These are phyloP conservation scores for Fusarium anthophilum DNA, from an alignment of 2,329 filamentous ascomycete species.

Conservation along the genomic window DNA sequence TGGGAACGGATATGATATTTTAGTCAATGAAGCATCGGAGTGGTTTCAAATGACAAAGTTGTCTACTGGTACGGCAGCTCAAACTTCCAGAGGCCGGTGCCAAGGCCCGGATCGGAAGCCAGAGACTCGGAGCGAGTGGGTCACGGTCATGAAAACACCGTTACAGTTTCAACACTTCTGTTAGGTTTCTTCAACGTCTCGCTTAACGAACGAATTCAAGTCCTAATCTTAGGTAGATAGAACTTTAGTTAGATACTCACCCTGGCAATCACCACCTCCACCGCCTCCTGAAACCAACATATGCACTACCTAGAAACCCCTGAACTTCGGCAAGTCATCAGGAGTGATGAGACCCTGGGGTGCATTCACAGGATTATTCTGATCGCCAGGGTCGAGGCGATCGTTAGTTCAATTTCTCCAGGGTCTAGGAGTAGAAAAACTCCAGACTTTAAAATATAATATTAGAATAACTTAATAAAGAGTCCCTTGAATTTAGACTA, in stretches of 20 bases:
- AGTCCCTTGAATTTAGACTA: not conserved
- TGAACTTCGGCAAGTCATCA: slow-evolving; percentile 2
- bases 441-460: not conserved
- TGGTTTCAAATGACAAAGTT: not conserved
- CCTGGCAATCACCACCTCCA: slow-evolving; percentile 25
- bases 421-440: not conserved
- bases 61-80: not conserved
- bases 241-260: not conserved
- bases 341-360: not conserved
- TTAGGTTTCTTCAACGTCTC: not conserved
- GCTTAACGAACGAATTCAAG: not conserved
- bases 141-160: not conserved
- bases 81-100: not conserved
- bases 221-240: not conserved
- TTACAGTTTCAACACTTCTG: not conserved
- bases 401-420: not conserved
- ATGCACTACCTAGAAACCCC: slow-evolving; percentile 3
- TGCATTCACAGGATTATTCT: not conserved
- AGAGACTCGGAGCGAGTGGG: slow-evolving; percentile 6
- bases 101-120: not conserved
- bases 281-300: slow-evolving; percentile 28
- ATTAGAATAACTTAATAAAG: not conserved
- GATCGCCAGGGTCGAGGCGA: not conserved
- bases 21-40: not conserved
- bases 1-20: not conserved